phyloP scores from a whole-genome alignment of 495 filamentous ascomycete species.

The Astrothelium subdiscretum region DNA sequence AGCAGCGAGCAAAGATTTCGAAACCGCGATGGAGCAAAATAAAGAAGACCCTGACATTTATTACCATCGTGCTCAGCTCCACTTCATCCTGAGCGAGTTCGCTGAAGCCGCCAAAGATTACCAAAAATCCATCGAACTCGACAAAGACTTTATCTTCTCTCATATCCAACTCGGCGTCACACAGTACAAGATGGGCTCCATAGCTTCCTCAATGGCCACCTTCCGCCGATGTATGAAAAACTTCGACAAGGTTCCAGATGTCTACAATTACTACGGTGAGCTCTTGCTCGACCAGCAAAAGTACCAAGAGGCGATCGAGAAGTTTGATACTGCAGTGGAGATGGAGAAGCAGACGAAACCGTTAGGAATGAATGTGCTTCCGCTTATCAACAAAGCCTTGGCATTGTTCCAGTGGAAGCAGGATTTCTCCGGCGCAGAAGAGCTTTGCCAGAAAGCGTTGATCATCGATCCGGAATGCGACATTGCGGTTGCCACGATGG shows the following conservation, averaged over 20 bases:
- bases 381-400: slow-evolving; percentile 96
- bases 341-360: slow-evolving; percentile 94
- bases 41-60: slow-evolving; percentile 91
- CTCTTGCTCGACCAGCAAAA: slow-evolving; percentile 95
- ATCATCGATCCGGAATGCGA: slow-evolving; percentile 99
- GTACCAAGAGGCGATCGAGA: slow-evolving; percentile 88
- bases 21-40: slow-evolving; percentile 73
- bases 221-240: slow-evolving; percentile 97
- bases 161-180: slow-evolving; percentile 99
- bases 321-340: slow-evolving; percentile 94
- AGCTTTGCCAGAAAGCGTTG: slow-evolving; percentile 90
- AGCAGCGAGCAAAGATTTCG: slow-evolving; percentile 77
- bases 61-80: slow-evolving; percentile 96
- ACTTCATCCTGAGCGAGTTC: slow-evolving; percentile 94
- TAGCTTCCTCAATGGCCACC: slow-evolving; percentile 95
- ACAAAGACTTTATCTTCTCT: slow-evolving; percentile 93
- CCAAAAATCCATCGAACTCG: slow-evolving; percentile 96
- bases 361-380: slow-evolving; percentile 90
- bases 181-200: slow-evolving; percentile 99
- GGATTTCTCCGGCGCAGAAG: slow-evolving; percentile 88
- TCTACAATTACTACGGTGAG: slow-evolving; percentile 99
- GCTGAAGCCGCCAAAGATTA: slow-evolving; percentile 93
- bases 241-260: slow-evolving; percentile 90
- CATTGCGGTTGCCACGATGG: slow-evolving; percentile 98
- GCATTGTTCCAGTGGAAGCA: slow-evolving; percentile 97